Evolutionary conservation across 176 grass and related monocot genomes (phyloP), one percentile per base, ranked within the genome.

Genomic region (Rhynchospora breviuscula): DNA sequence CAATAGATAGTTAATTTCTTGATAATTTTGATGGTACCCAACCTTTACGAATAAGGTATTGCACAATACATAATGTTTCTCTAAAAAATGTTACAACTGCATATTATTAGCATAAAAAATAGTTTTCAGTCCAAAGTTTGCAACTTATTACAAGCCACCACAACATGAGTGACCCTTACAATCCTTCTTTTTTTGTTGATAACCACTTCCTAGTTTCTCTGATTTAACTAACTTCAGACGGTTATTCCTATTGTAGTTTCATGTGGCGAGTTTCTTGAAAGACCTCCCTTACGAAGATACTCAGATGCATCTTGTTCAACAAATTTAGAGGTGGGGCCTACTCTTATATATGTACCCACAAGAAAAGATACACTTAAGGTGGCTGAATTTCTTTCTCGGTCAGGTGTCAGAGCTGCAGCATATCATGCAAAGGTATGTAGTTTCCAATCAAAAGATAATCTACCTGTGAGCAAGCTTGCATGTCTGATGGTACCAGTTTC

Each of bases 311-410:
- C 56, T 79, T 89, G 45, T 54, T 90, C 87, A 63, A 48, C 48
- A 83, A 81, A 54, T 93, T 81, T 90, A 25, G 84, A 92, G 83
- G 83, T 81, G 81, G 92, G 95, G 79, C 89, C 92, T 90, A 98
- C 95, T 47, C 94, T 98, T 89, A 61, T 98, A 70, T 94, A 98
- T 79, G 89, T 98, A 19, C 95, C 95, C 68, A 98, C 95, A 18
- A 94, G 95, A 86, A 93, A 91, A 89, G 84, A 92, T 84, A 93
- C 95, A 23, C 62, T 93, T 56, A 83, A 88, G 48, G 23, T 98
- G 88, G 89, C 95, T 64, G 77, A 84, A 62, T 94, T 87, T 84
- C 84, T 98, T 85, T 94, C 87, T 81, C 90, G 80, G 63, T 91
- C 83, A 87, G 90, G 92, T 83, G 84, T 98, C 23, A 98, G 25